A percentile compares a stretch with the other conserved stretches of the same genome.
phyloP scores from a whole-genome alignment of 2,329 filamentous ascomycete genomes.

The Fusarium odoratissimum region DNA sequence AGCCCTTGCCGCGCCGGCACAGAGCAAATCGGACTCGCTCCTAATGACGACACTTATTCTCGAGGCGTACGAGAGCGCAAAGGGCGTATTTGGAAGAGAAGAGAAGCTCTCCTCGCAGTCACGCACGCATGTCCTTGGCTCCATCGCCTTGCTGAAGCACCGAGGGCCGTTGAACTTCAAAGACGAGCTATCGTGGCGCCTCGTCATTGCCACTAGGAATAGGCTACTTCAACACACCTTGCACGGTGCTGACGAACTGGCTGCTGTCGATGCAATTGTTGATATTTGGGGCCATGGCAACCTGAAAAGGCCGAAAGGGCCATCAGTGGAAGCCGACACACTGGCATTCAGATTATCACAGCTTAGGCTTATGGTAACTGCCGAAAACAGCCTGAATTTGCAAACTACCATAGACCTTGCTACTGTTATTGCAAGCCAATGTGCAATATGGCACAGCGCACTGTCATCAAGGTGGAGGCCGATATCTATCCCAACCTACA shows the following conservation, averaged over 20 bases:
- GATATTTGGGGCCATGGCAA: background rate
- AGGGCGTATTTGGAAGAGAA: background rate
- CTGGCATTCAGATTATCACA: background rate
- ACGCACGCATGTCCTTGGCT: background rate
- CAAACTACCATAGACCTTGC: background rate
- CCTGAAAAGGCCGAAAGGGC: background rate
- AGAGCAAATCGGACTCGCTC: background rate
- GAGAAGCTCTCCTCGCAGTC: background rate
- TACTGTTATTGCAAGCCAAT: background rate
- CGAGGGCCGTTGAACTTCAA: background rate
- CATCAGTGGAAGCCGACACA: background rate
- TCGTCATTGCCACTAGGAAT: background rate
- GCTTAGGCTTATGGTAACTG: background rate
- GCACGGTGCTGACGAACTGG: background rate
- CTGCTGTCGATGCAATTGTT: background rate
- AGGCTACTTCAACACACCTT: background rate
- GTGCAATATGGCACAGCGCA: background rate
- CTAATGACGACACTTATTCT: background rate
- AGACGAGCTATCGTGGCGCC: background rate
- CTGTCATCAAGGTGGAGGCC: background rate
- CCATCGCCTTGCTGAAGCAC: background rate
- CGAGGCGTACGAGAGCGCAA: background rate
- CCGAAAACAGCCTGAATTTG: background rate
- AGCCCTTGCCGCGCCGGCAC: background rate
- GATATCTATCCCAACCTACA: background rate